Evolutionary conservation across 192 early-diverging fungal species (phyloP).

Genomic region (Funneliformis geosporum): DNA sequence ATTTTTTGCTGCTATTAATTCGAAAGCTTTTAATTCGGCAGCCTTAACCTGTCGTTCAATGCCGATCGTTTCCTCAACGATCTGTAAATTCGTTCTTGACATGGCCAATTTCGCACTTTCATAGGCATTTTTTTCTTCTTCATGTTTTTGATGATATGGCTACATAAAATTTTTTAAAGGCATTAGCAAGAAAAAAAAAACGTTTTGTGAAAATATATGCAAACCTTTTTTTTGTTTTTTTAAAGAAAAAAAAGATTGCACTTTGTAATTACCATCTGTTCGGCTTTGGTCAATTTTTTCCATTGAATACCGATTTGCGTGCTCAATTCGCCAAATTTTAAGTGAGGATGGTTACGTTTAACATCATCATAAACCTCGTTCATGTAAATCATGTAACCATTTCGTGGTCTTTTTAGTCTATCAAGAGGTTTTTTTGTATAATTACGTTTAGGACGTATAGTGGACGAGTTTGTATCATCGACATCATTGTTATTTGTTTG

Average conservation of each 20-base stretch:
- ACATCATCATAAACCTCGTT: conserved; percentile 10
- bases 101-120: conserved; percentile 8
- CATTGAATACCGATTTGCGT: not conserved
- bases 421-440: not conserved
- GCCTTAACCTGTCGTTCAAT: not conserved
- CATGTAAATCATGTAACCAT: conserved; percentile 22
- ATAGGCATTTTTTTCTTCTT: conserved; percentile 2
- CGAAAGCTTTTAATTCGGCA: not conserved
- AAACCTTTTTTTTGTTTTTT: not conserved
- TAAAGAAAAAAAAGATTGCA: not conserved
- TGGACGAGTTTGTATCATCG: not conserved
- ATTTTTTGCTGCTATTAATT: not conserved
- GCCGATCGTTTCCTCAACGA: conserved; percentile 8
- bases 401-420: conserved; percentile 9
- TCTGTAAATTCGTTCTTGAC: conserved; percentile 1
- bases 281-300: not conserved
- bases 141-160: conserved; percentile 19
- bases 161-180: not conserved
- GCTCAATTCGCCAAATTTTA: conserved; percentile 9
- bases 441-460: not conserved
- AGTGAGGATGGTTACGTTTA: not conserved
- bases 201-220: not conserved
- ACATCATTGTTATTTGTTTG: not conserved
- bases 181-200: not conserved
- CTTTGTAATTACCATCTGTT: conserved; percentile 1